These are phyloP conservation scores for Arthrobotrys megalospora DNA, from an alignment of 2,329 filamentous ascomycete species.

Conservation along the genomic window DNA sequence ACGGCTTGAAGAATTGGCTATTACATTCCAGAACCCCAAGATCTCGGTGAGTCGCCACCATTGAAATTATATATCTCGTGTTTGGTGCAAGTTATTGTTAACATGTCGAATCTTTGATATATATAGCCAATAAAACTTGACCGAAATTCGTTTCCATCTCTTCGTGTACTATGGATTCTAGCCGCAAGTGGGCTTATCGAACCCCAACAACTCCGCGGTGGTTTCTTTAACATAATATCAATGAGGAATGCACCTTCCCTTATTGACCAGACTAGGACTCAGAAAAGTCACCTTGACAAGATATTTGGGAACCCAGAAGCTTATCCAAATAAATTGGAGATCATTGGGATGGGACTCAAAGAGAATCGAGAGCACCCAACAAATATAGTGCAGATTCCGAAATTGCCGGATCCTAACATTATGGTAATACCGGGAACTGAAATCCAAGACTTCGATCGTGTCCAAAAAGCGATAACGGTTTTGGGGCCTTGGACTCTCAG, in stretches of 20 bases:
- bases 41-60: not conserved
- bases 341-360: slow-evolving; percentile 11
- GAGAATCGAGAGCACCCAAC: not conserved
- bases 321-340: slow-evolving; percentile 24
- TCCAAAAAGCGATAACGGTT: not conserved
- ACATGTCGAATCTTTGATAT: not conserved
- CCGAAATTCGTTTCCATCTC: slow-evolving; percentile 4
- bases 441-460: slow-evolving; percentile 1
- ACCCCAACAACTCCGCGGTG: no score
- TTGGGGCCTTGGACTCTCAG: not conserved
- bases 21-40: slow-evolving; percentile 5
- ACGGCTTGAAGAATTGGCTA: slow-evolving; percentile 15
- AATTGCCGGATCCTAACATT: not conserved
- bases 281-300: slow-evolving; percentile 12
- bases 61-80: no score
- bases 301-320: not conserved
- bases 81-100: not conserved
- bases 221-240: slow-evolving; percentile 1
- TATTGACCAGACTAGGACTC: not conserved
- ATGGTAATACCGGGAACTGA: not conserved
- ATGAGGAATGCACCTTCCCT: not conserved
- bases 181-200: not conserved
- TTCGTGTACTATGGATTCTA: slow-evolving; percentile 34
- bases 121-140: slow-evolving; percentile 11
- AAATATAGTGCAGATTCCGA: not conserved